Evolutionary conservation across 2,329 filamentous ascomycete species (phyloP), one percentile per base, ranked within the genome.

Genomic region (Fonsecaea erecta): DNA sequence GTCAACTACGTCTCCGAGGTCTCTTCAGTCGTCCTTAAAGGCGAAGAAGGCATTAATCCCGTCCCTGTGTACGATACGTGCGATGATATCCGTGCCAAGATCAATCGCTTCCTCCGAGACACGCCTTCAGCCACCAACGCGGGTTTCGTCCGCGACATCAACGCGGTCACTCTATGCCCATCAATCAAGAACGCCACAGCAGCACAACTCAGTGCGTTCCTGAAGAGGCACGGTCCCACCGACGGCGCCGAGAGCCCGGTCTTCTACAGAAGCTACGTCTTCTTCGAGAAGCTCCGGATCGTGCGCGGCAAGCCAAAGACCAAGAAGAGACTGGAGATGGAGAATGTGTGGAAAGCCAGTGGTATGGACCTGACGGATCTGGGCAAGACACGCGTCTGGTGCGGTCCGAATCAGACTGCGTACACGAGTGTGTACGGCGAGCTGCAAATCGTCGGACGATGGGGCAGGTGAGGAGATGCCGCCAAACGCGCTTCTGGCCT

Each of bases 281-380:
- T 82, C 73, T 88, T 88, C 70, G 85, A 88, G 76, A 88, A 87
- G 77, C 67, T 83, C 69, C 75, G 85, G 16, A 74, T 87, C 60
- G 79, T 79, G 70, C 77, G 84, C 59, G 75, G 77, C 0, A 86
- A 84, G 73, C 76, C 80, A 52, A 87, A 87, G 77, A 78, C 74
- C 18, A 79, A 82, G 71, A 79, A 81, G 70, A 75, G 85, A 12
- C 56, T 77, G 66, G 80, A 83, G 63, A 86, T 87, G 83, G 84
- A 87, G 73, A 64, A 69, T 5, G 66, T 71, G 2, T 79, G 76
- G 74, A 65, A 66, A 1, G 11, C 1, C 3, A 18, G 63, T 3
- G 65, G 70, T 4, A 66, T 66, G 55, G 24, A 37, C 1, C 21
- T 60, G 55, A 0, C 12, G 1, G 64, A 66, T 52, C 16, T 48